Conservation (phyloP, 352 stramenopile species). For the Pythium folliculosum region DNA sequence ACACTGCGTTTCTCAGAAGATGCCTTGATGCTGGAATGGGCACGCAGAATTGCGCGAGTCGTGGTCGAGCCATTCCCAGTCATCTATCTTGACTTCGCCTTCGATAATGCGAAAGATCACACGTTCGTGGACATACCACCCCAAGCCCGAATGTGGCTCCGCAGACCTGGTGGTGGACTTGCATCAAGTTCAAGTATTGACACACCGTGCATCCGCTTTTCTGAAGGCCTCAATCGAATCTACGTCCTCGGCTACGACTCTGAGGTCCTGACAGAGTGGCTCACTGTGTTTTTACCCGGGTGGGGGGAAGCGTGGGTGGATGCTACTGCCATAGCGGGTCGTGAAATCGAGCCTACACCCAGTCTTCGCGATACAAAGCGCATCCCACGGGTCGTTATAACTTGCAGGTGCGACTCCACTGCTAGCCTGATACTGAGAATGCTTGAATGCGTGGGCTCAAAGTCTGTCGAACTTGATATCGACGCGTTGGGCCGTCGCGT, state of each 20-base stretch:
- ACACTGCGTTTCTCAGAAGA: neutral
- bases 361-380: neutral
- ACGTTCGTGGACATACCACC: neutral
- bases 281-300: neutral
- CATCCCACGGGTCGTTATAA: neutral
- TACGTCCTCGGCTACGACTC: neutral
- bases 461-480: neutral
- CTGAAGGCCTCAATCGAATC: neutral
- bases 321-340: neutral
- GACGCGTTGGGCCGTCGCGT: neutral
- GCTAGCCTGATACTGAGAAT: neutral
- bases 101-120: neutral
- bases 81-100: neutral
- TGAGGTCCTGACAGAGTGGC: neutral
- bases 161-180: neutral
- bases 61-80: neutral
- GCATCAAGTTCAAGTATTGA: neutral
- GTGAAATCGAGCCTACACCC: neutral
- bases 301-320: constrained; percentile 10
- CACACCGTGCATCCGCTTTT: neutral
- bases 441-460: neutral
- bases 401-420: neutral
- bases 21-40: neutral
- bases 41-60: neutral
- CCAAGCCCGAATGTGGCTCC: neutral